These are phyloP conservation scores for Balansia obtecta DNA, from an alignment of 2,329 filamentous ascomycete species.

Conservation along the genomic window DNA sequence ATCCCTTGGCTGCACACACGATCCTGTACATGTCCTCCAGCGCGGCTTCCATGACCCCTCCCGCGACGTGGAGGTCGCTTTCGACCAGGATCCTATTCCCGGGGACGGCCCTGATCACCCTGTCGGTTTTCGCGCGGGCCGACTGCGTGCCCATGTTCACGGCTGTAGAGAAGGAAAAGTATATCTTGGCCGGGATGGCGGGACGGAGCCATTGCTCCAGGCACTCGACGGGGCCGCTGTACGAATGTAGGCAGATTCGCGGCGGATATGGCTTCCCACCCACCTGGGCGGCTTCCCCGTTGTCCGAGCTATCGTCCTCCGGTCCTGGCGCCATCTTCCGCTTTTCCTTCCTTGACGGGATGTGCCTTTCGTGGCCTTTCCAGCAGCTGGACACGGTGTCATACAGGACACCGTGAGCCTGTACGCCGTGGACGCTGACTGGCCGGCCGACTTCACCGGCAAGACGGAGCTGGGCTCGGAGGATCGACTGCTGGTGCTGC, in stretches of 20 bases:
- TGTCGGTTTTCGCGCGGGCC: conserved; percentile 37
- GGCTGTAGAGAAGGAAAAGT: conserved; percentile 74
- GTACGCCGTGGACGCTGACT: conserved; percentile 62
- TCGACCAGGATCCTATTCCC: conserved; percentile 73
- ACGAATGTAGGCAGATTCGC: conserved; percentile 86
- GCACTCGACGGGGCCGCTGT: conserved; percentile 64
- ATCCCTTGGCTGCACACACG: conserved; percentile 67
- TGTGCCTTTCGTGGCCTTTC: conserved; percentile 55
- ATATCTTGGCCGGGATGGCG: conserved; percentile 62
- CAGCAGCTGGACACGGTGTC: conserved; percentile 53
- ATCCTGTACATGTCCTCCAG: conserved; percentile 65
- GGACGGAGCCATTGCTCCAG: conserved; percentile 67
- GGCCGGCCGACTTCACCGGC: conserved; percentile 54
- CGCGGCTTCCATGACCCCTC: conserved; percentile 63
- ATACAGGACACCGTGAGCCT: conserved; percentile 60
- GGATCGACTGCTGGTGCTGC: conserved; percentile 54
- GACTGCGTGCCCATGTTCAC: conserved; percentile 59
- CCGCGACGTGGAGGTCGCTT: conserved; percentile 79
- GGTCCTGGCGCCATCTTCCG: conserved; percentile 34
- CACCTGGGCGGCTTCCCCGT: conserved; percentile 20
- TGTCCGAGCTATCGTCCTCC: conserved; percentile 26
- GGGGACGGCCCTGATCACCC: conserved; percentile 60
- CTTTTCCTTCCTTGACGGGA: conserved; percentile 47
- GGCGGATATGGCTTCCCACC: conserved; percentile 59
- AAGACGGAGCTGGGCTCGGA: conserved; percentile 56